phyloP scores from a whole-genome alignment of 805 yeast species.

The Saccharomycopsis oosterbeekiorum region DNA sequence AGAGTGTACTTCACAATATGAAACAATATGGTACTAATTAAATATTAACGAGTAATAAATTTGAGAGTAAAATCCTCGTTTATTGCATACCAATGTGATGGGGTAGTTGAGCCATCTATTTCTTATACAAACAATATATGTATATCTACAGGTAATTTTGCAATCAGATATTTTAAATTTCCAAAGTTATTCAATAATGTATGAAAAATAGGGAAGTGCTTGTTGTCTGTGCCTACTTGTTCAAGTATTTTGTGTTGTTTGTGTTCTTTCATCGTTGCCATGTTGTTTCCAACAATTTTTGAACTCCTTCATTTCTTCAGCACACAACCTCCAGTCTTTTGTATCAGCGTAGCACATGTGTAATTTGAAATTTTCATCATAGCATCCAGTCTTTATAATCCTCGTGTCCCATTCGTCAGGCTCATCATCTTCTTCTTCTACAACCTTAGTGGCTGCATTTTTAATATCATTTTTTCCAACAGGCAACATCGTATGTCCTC shows the following conservation, averaged over 20 bases:
- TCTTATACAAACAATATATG: not conserved
- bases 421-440: conserved; percentile 47
- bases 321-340: conserved; percentile 71
- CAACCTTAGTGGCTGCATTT: conserved; percentile 3
- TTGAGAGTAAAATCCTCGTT: no score
- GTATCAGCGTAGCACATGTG: conserved; percentile 76
- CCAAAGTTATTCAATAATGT: not conserved
- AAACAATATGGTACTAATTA: no score
- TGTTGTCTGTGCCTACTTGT: no score
- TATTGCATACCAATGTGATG: no score
- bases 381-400: conserved; percentile 68
- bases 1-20: no score
- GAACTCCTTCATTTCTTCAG: conserved; percentile 33
- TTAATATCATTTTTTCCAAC: not conserved
- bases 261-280: conserved; percentile 12
- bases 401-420: conserved; percentile 75
- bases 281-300: conserved; percentile 17
- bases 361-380: conserved; percentile 57
- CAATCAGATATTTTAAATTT: no score
- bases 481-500: not conserved
- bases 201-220: no score
- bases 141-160: not conserved
- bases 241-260: conserved; percentile 1
- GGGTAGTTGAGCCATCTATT: no score
- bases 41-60: no score